A percentile compares a stretch with the other conserved stretches of the same genome.
phyloP scores from a whole-genome alignment of 177 flowering plant species.

The Vitis hybrid region DNA sequence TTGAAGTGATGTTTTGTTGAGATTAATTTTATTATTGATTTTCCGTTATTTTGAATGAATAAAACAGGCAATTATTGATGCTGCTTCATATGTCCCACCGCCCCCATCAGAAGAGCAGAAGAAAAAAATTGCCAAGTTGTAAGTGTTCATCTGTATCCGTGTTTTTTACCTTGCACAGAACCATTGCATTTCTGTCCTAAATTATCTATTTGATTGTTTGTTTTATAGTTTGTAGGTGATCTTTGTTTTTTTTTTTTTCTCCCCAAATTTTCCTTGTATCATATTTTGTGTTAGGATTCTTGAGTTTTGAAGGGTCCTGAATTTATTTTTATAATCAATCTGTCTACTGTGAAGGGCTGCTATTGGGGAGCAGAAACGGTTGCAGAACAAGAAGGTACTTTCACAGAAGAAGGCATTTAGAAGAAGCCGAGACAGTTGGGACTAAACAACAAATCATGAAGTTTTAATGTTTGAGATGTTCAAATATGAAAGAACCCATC shows the following conservation, averaged over 20 bases:
- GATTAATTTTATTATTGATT: background rate
- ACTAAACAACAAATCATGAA: constrained; percentile 24
- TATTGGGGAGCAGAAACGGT: constrained; percentile 74
- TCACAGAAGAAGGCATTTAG: constrained; percentile 80
- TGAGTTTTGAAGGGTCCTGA: background rate
- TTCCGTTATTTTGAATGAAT: background rate
- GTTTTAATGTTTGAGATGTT: too few relatives aligned
- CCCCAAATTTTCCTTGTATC: background rate
- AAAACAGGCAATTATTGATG: constrained; percentile 82
- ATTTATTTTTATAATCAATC: background rate
- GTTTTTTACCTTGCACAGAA: background rate
- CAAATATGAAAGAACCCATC: too few relatives aligned
- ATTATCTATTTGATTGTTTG: too few relatives aligned
- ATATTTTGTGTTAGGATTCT: background rate
- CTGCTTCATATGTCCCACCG: constrained; percentile 96
- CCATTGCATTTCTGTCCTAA: constrained; percentile 2
- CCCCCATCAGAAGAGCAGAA: constrained; percentile 86
- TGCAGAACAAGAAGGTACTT: constrained; percentile 72
- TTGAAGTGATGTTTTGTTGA: background rate
- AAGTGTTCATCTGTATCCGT: constrained; percentile 16
- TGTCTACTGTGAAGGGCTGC: constrained; percentile 65
- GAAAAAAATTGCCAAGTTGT: constrained; percentile 59
- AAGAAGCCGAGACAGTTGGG: constrained; percentile 78
- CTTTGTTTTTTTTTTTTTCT: background rate
- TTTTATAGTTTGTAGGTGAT: background rate